phyloP scores from a whole-genome alignment of 2,329 filamentous ascomycete species.

The Cytospora mali region DNA sequence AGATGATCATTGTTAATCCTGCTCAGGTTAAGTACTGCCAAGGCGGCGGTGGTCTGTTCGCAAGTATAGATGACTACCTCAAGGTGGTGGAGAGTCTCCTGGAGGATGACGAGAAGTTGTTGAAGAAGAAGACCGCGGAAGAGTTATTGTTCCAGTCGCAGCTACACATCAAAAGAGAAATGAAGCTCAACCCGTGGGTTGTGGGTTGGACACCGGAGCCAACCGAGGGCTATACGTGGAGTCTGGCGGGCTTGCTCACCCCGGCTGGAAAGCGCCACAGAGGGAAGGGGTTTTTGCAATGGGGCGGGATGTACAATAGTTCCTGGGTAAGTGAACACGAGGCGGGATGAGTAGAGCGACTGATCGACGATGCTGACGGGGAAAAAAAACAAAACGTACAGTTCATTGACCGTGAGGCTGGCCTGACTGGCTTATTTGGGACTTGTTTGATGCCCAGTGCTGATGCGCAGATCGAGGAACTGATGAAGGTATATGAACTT shows the following conservation, averaged over 20 bases:
- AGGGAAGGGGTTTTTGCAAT: constrained; percentile 45
- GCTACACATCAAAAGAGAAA: neutral
- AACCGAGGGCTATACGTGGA: constrained; percentile 37
- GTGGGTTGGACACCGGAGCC: constrained; percentile 16
- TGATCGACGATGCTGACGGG: neutral
- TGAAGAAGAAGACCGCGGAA: neutral
- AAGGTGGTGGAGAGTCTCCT: constrained; percentile 41
- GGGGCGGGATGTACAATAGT: constrained; percentile 48
- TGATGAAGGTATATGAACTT: constrained; percentile 11
- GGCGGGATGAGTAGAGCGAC: neutral
- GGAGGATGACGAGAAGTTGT: constrained; percentile 10
- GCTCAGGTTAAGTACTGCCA: constrained; percentile 39
- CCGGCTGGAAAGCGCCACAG: constrained; percentile 38
- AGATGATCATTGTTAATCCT: constrained; percentile 28
- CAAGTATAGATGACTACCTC: constrained; percentile 45
- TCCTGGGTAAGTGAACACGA: constrained; percentile 43
- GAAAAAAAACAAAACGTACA: constrained; percentile 17
- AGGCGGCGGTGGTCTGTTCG: constrained; percentile 48
- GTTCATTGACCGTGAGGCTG: constrained; percentile 39
- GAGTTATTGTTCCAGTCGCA: neutral
- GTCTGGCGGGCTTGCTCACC: constrained; percentile 4
- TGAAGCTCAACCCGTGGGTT: neutral
- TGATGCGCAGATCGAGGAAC: constrained; percentile 2
- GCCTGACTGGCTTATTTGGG: constrained; percentile 44
- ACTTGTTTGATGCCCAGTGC: constrained; percentile 40